Evolutionary conservation across 2,329 filamentous ascomycete genomes (phyloP), one percentile per base, ranked within the genome.

Genomic region (Cladobotryum protrusum): DNA sequence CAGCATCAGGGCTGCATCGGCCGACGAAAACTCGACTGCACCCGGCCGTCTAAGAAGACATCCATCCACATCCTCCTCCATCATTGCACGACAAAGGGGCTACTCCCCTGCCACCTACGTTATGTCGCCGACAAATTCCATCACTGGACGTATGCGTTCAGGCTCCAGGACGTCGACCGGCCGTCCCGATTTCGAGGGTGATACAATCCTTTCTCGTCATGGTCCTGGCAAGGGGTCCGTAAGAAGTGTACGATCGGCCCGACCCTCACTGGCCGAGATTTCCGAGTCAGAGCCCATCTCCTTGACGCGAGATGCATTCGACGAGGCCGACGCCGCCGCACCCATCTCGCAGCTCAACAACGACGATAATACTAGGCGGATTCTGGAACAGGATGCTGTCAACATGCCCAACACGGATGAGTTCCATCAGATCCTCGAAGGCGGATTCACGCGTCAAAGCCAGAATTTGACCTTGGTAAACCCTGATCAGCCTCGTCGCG

Each of bases 91-190:
- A 44, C 77, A 80, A 63, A 84, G 85, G 24, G 85, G 84, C 29
- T 88, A 87, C 66, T 87, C 84, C 19, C 83, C 85, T 1, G 79
- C 73, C 35, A 84, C 75, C 17, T 87, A 80, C 65, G 70, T 88
- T 54, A 82, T 85, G 68, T 87, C 83, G 39, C 84, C 85, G 1
- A 77, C 73, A 40, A 75, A 81, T 34, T 86, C 85, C 3, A 65
- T 86, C 32, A 81, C 78, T 4, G 75, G 73, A 55, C 72, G 75
- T 20, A 68, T 77, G 37, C 73, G 78, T 47, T 79, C 78, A n/a
- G 73, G 70, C 24, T 83, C 79, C 52, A 77, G 75, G 57, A 69
- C 71, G 43, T 77, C 75, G 45, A 60, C 65, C 19, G 63, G 60
- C 19, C 58, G 71, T 49, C 61, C 70, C n/a, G 71, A 72, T 39